These are phyloP conservation scores for Phalaenopsis equestris DNA, from an alignment of 106 monocot genomes.

Conservation along the genomic window DNA sequence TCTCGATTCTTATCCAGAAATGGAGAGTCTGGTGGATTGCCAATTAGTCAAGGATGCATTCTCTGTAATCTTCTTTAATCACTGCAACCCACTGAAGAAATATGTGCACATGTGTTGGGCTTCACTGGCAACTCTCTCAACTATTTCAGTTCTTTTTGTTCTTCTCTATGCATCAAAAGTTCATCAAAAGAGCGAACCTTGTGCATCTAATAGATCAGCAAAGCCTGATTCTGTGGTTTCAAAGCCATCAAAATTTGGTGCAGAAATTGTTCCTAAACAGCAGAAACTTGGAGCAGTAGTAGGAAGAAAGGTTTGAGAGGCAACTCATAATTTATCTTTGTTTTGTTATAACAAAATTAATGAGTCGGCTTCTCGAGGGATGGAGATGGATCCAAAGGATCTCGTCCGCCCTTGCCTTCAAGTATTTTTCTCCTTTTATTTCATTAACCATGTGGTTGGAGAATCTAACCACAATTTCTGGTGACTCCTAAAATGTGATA, in stretches of 20 bases:
- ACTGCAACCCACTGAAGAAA: constrained; percentile 59
- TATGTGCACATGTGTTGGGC: constrained; percentile 54
- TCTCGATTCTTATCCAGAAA: constrained; percentile 49
- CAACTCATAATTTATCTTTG: background rate
- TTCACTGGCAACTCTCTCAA: constrained; percentile 29
- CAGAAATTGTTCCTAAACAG: background rate
- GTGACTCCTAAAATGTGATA: background rate
- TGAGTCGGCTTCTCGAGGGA: background rate
- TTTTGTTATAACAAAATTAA: background rate
- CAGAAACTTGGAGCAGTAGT: background rate
- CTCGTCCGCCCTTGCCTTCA: background rate
- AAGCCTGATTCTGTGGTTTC: background rate
- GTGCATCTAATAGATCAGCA: background rate
- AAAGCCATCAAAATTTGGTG: background rate
- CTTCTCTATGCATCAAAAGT: constrained; percentile 7
- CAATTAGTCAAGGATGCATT: constrained; percentile 67
- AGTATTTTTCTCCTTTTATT: background rate
- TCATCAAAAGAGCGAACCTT: background rate
- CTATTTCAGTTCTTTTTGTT: constrained; percentile 29
- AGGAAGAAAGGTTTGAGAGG: background rate
- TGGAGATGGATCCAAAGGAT: constrained; percentile 4
- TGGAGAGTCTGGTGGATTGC: constrained; percentile 57
- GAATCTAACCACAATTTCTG: background rate
- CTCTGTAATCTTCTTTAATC: constrained; percentile 39
- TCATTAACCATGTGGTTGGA: background rate